Conservation (phyloP, 441 rosid species). For the Populus hybrid region DNA sequence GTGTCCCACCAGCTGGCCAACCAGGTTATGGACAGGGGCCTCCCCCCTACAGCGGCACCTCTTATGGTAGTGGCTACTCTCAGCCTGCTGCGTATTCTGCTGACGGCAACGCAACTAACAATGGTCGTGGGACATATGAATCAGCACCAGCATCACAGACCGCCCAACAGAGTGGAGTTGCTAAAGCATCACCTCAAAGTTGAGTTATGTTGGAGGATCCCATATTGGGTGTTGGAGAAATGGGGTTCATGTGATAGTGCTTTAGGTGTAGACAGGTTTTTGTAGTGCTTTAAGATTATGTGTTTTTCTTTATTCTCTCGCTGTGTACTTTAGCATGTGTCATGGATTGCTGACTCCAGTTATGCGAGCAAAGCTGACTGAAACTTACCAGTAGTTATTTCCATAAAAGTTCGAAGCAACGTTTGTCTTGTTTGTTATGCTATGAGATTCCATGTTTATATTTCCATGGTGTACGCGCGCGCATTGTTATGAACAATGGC, state of each 20-base stretch:
- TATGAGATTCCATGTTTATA: not conserved
- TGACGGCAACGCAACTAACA: slow-evolving; percentile 41
- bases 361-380: not conserved
- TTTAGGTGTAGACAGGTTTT: not conserved
- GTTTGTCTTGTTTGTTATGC: not conserved
- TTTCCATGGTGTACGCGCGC: too few relatives aligned
- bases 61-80: slow-evolving; percentile 40
- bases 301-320: not conserved
- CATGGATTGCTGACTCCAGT: not conserved
- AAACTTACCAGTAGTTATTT: too few relatives aligned
- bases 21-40: slow-evolving; percentile 62
- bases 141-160: slow-evolving; percentile 50
- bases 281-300: not conserved
- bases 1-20: slow-evolving; percentile 33
- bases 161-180: slow-evolving; percentile 54
- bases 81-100: slow-evolving; percentile 49
- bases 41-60: slow-evolving; percentile 38
- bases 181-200: slow-evolving; percentile 69
- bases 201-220: slow-evolving; percentile 19
- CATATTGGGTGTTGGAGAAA: not conserved
- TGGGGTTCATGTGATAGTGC: not conserved
- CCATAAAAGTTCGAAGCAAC: not conserved
- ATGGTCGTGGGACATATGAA: slow-evolving; percentile 28
- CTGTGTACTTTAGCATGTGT: not conserved
- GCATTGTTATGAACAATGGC: too few relatives aligned